A percentile compares a stretch with the other conserved stretches of the same genome.
Evolutionary conservation across 2,329 filamentous ascomycete species (phyloP).

Genomic region (Aschersonia sp.): DNA sequence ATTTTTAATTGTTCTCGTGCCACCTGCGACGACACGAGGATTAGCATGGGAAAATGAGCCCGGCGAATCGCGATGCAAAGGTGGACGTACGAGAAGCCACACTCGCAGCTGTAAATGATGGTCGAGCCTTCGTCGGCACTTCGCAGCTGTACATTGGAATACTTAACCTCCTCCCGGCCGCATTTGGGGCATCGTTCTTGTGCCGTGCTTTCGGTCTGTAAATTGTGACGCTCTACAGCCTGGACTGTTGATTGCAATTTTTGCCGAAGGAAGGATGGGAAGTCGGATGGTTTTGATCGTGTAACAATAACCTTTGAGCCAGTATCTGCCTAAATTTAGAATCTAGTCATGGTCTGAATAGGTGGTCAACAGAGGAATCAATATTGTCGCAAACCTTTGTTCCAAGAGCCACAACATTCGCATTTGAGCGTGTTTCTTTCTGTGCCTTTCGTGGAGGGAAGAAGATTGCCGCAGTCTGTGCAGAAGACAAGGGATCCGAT

Average conservation of each 20-base stretch:
- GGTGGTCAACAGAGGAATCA: not conserved
- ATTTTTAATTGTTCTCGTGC: constrained; percentile 44
- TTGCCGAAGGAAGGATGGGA: constrained; percentile 76
- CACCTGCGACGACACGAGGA: constrained; percentile 16
- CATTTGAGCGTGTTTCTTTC: constrained; percentile 65
- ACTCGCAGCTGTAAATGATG: constrained; percentile 80
- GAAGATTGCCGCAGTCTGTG: constrained; percentile 77
- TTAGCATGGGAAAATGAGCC: not conserved
- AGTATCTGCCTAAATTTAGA: constrained; percentile 37
- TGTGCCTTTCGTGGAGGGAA: constrained; percentile 67
- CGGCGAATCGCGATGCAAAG: constrained; percentile 2
- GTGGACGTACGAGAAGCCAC: constrained; percentile 59
- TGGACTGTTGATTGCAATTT: constrained; percentile 76
- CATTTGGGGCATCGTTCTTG: constrained; percentile 66
- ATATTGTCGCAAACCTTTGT: constrained; percentile 46
- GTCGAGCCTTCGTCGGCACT: constrained; percentile 93
- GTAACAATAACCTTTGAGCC: constrained; percentile 66
- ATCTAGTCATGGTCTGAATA: not conserved
- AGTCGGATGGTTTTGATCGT: constrained; percentile 74
- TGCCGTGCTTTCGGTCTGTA: constrained; percentile 56
- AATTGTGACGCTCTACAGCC: constrained; percentile 61
- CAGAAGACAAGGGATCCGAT: constrained; percentile 90
- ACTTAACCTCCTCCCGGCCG: constrained; percentile 68
- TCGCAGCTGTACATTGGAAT: constrained; percentile 70
- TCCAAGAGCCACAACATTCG: constrained; percentile 73